A percentile compares a stretch with the other conserved stretches of the same genome.
phyloP scores from a whole-genome alignment of 306 rosid genomes.

The Cicer bijugum region DNA sequence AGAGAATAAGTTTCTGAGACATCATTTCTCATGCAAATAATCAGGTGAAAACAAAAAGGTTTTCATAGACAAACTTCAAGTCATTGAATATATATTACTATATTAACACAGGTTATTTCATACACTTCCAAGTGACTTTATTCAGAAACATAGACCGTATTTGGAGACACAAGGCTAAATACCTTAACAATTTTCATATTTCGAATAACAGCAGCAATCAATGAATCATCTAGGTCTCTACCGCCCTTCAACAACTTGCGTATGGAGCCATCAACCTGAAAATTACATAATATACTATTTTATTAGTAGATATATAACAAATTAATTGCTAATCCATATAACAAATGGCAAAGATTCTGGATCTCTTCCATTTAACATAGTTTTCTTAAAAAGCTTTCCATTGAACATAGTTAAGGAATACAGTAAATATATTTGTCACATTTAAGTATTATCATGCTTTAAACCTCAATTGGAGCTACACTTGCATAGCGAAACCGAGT shows the following conservation, averaged over 20 bases:
- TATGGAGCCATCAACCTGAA: conserved; percentile 64
- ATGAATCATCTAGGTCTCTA: conserved; percentile 71
- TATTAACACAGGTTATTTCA: background rate
- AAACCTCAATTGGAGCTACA: conserved; percentile 74
- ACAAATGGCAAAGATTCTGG: conserved; percentile 22
- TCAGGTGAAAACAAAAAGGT: conserved; percentile 32
- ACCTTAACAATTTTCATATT: conserved; percentile 89
- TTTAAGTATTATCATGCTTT: conserved; percentile 28
- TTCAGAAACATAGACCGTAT: conserved; percentile 35
- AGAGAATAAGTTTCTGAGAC: conserved; percentile 56
- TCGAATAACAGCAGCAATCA: conserved; percentile 74
- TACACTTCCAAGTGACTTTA: conserved; percentile 24
- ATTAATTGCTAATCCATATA: conserved; percentile 7
- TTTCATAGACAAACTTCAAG: conserved; percentile 28
- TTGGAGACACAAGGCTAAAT: conserved; percentile 44
- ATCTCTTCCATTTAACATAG: conserved; percentile 28
- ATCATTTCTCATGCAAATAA: conserved; percentile 53
- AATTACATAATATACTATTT: conserved; percentile 34
- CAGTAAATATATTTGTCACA: conserved; percentile 18
- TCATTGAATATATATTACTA: conserved; percentile 21
- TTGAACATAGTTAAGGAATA: conserved; percentile 24
- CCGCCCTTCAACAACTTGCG: conserved; percentile 72
- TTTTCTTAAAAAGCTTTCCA: background rate
- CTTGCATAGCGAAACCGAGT: conserved; percentile 89
- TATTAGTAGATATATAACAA: conserved; percentile 23